Evolutionary conservation across 176 grass and related monocot genomes (phyloP).

Genomic region (Aegilops bicornis): DNA sequence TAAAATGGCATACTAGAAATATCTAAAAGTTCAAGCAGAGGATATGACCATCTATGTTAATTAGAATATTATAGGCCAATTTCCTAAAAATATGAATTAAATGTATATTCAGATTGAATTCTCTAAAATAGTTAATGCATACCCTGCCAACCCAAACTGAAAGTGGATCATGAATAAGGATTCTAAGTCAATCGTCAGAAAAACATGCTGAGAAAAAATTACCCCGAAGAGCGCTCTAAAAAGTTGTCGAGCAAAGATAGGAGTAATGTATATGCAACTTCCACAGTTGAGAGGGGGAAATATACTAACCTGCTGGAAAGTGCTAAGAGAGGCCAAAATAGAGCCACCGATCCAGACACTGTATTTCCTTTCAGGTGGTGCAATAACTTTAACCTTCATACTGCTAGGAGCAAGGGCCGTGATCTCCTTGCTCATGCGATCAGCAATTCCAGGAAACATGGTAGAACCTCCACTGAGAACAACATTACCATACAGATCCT

Average conservation of each 20-base stretch:
- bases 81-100: neutral
- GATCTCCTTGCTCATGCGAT: constrained; percentile 91
- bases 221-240: neutral
- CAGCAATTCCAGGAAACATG: constrained; percentile 85
- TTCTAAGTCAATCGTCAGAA: neutral
- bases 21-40: neutral
- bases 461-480: constrained; percentile 89
- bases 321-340: constrained; percentile 79
- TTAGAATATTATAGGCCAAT: neutral
- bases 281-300: neutral
- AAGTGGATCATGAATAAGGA: neutral
- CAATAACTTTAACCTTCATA: constrained; percentile 91
- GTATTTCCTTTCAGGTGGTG: constrained; percentile 83
- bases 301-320: constrained; percentile 80
- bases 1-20: neutral
- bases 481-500: constrained; percentile 73
- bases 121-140: neutral
- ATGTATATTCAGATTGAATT: neutral
- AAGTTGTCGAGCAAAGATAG: neutral
- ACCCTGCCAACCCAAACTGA: neutral
- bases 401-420: constrained; percentile 68
- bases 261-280: neutral
- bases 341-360: constrained; percentile 93
- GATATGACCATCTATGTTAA: neutral
- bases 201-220: neutral